A percentile compares a stretch with the other conserved stretches of the same genome.
Conservation (phyloP, 1,284 basidiomycete genomes). For the Inonotus hispidus region DNA sequence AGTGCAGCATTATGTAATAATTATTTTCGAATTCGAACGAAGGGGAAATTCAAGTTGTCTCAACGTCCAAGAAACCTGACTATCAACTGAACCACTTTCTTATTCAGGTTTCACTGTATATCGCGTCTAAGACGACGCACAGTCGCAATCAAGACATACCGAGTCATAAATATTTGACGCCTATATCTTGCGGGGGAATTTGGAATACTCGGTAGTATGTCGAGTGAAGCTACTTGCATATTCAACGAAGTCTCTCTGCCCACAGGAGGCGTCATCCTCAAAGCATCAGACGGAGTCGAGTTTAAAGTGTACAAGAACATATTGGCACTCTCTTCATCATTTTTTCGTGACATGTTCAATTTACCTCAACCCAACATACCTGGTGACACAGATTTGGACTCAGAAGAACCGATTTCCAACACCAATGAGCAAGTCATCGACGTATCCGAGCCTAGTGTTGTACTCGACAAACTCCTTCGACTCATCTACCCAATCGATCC, state of each 20-base stretch:
- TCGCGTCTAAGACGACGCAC: too few species aligned
- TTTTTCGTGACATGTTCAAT: slow-evolving; percentile 26
- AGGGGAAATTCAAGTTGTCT: too few species aligned
- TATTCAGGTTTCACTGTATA: too few species aligned
- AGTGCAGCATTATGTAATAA: too few species aligned
- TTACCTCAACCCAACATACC: slow-evolving; percentile 20
- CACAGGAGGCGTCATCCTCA: slow-evolving; percentile 20
- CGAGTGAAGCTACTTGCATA: too few species aligned
- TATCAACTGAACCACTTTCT: too few species aligned
- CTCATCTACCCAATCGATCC: slow-evolving; percentile 40
- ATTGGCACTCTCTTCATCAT: slow-evolving; percentile 23
- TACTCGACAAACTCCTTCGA: slow-evolving; percentile 46
- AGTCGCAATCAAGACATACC: too few species aligned
- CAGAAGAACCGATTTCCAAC: slow-evolving; percentile 25
- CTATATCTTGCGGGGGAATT: too few species aligned
- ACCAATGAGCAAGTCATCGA: slow-evolving; percentile 34
- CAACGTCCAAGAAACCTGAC: too few species aligned
- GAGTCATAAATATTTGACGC: too few species aligned
- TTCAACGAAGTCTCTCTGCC: slow-evolving; percentile 2
- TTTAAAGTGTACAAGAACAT: slow-evolving; percentile 24
- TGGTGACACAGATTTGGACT: not conserved
- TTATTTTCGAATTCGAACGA: too few species aligned
- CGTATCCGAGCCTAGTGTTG: slow-evolving; percentile 43
- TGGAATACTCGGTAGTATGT: too few species aligned
- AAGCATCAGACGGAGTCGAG: slow-evolving; percentile 20